Base-by-base conservation (phyloP, 345 rosid species). In the Bruguiera parviflora region DNA sequence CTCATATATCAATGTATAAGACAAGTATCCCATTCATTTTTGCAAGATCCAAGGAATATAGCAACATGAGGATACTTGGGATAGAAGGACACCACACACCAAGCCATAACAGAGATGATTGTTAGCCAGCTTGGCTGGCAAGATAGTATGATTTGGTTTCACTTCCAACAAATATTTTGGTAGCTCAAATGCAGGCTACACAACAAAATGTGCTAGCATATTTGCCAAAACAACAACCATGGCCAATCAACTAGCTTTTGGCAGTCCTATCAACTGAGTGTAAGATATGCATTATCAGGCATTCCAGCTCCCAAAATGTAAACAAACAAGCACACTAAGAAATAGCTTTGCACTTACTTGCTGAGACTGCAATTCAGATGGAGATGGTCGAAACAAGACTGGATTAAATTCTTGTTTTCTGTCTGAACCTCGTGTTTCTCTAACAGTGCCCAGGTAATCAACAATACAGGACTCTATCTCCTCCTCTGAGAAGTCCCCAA, bases 361-460 rank as follows among this genome's bases (percentile, higher is more conserved):
- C 78, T 92, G 98, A 73, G 79, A 79, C 71, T 84, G 96, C 78
- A 90, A 69, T 67, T 87, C 90, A 65, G 86, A 81, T 61, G 98
- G 86, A 19, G 92, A 84, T 65, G 87, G 84, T 57, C 91, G 89
- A 78, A 96, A 90, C 56, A 82, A 58, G 66, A 90, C 77, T 72
- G 94, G 96, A 72, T 69, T 82, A 37, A 76, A 74, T 75, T 76
- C 84, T 39, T 73, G 67, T 64, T 66, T 72, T 58, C 78, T 73
- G 27, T 61, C 63, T 55, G 82, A 75, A 73, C 73, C 84, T 68
- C 80, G 79, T 58, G 80, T 77, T 68, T 91, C 91, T 78, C 83
- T 85, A 58, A 90, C 96, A 15, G 99, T 96, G 46, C 99, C 99
- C 35, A 96, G 87, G 80, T 85, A 96, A 81, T 92, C 96, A 71